Evolutionary conservation across 495 filamentous ascomycete genomes (phyloP).

Genomic region (Pseudomonodictys pantanalensis): DNA sequence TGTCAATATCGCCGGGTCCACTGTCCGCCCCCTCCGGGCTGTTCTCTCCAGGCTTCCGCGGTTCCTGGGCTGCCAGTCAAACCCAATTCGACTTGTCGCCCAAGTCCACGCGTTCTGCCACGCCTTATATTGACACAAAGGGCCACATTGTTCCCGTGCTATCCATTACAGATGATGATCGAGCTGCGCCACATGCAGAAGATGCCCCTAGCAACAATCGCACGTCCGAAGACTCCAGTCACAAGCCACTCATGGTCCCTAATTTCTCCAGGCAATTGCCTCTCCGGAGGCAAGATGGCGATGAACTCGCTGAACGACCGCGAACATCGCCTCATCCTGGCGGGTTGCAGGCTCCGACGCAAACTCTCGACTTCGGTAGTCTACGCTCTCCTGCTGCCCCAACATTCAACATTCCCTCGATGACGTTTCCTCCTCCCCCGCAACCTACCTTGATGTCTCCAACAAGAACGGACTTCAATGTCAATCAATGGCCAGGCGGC

Average conservation of each 20-base stretch:
- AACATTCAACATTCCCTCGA: constrained; percentile 13
- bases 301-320: constrained; percentile 3
- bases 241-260: constrained; percentile 20
- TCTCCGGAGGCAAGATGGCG: constrained; percentile 3
- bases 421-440: not conserved
- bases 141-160: constrained; percentile 33
- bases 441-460: constrained; percentile 9
- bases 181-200: not conserved
- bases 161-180: constrained; percentile 21
- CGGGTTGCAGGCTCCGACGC: not conserved
- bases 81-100: constrained; percentile 30
- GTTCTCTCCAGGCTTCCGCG: constrained; percentile 30
- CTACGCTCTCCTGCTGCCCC: constrained; percentile 9
- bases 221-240: not conserved
- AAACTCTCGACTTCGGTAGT: not conserved
- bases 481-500: not conserved
- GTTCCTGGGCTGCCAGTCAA: constrained; percentile 33
- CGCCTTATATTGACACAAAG: constrained; percentile 32
- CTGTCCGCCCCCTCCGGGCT: constrained; percentile 22
- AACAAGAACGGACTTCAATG: constrained; percentile 8
- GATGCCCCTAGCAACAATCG: not conserved
- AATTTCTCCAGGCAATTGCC: constrained; percentile 36
- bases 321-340: not conserved
- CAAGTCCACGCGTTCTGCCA: constrained; percentile 4
- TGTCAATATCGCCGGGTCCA: constrained; percentile 30